These are phyloP conservation scores for Gamarada debralockiae DNA, from an alignment of 495 filamentous ascomycete species.

Conservation along the genomic window DNA sequence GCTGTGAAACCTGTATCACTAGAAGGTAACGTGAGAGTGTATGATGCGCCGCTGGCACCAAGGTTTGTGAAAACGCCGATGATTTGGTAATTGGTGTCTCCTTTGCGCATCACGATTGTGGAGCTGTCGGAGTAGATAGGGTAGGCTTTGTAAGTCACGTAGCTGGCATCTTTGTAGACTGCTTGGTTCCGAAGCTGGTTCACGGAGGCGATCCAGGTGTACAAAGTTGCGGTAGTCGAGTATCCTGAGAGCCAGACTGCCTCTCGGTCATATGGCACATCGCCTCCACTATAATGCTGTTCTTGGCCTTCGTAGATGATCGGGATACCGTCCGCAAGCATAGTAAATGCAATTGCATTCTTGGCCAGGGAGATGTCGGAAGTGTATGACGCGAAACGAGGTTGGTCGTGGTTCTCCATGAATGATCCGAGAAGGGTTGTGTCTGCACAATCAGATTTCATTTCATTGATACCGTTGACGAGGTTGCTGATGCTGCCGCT, in stretches of 20 bases:
- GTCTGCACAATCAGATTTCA: conserved; percentile 54
- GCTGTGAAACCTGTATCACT: conserved; percentile 34
- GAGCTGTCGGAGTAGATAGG: conserved; percentile 52
- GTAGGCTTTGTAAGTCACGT: conserved; percentile 49
- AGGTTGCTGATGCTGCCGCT: conserved; percentile 55
- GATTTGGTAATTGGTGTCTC: conserved; percentile 46
- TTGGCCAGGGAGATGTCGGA: conserved; percentile 55
- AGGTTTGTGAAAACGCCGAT: conserved; percentile 59
- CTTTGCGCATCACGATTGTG: conserved; percentile 65
- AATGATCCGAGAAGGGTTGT: conserved; percentile 68
- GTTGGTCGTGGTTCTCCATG: conserved; percentile 75
- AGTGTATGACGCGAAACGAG: conserved; percentile 58
- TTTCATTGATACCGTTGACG: conserved; percentile 51
- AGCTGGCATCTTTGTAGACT: conserved; percentile 39
- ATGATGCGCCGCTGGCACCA: conserved; percentile 41
- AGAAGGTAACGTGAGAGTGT: conserved; percentile 43
- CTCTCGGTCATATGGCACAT: conserved; percentile 65
- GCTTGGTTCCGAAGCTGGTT: conserved; percentile 60
- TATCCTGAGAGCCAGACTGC: conserved; percentile 70
- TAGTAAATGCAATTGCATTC: conserved; percentile 67
- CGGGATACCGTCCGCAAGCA: conserved; percentile 66
- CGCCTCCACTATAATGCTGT: conserved; percentile 58
- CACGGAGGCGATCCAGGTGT: conserved; percentile 50
- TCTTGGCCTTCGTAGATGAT: conserved; percentile 71
- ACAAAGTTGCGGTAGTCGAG: conserved; percentile 53